Base-by-base conservation (phyloP, 163 green algal species). In the Scenedesmus sp. region DNA sequence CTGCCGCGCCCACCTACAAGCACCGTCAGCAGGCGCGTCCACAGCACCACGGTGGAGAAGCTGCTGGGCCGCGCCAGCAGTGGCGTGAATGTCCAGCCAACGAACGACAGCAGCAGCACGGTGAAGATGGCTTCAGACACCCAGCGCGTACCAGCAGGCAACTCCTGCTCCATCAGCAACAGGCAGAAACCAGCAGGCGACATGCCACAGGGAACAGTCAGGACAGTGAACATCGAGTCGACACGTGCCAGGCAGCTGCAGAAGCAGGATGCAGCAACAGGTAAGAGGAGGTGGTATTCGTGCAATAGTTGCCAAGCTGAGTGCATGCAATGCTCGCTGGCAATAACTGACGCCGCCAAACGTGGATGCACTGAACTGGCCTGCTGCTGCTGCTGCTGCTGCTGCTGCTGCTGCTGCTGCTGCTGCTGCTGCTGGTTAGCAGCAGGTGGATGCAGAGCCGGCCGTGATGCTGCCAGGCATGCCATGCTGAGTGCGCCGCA, bases 41-140 rank as follows among this genome's bases (percentile, higher is more conserved):
- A 99, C 72, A 99, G 88, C 5, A 99, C 95, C 0, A 95, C 97
- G 0, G 97, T 99, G 94, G 99, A 99, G 87, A 99, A 99, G 22
- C 94, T 97, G 49, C 94, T n/a, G n/a, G n/a, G 94, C 15, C 92
- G 89, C 13, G 94, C 92, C 5, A 99, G 85, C 85, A 99, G 99
- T 12, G 97, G 97, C 0, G 95, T 96, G 84, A 99, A 98, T 20
- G 94, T 97, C 98, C 98, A 99, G 35, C 98, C 22, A 7, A 98
- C 94, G 51, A 98, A 99, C 15, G 80, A 92, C 26, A 94, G 93
- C 83, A 99, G 97, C 24, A 98, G 83, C 5, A 87, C 94, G 5
- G 92, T 95, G 68, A 99, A 99, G 6, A 99, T 95, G 10, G 93
- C 90, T 86, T 99, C 97, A 83, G 94, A 98, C 22, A 98, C 94